phyloP scores from a whole-genome alignment of 805 yeast species.

The Starmerella sp. region DNA sequence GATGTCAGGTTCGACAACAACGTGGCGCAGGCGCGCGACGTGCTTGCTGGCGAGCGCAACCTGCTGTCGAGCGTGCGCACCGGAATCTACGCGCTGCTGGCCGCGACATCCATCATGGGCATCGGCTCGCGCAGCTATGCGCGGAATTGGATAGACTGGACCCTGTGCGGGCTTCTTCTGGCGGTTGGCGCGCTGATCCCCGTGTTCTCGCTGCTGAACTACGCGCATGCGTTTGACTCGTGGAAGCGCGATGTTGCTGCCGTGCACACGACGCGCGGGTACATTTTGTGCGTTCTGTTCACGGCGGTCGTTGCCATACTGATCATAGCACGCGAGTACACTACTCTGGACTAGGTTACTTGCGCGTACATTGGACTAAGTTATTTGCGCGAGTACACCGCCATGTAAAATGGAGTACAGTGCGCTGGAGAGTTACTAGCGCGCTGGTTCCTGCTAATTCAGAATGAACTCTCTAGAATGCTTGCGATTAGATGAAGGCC shows the following conservation, averaged over 20 bases:
- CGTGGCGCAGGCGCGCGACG: conserved; percentile 28
- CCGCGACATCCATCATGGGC: conserved; percentile 22
- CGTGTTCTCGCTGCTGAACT: conserved; percentile 22
- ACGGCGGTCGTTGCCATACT: conserved; percentile 19
- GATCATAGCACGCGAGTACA: conserved; percentile 8
- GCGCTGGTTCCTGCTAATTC: no score
- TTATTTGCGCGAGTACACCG: no score
- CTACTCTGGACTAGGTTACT: background rate
- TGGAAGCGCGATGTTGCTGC: conserved; percentile 15
- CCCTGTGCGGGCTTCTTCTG: conserved; percentile 19
- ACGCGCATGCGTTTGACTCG: conserved; percentile 19
- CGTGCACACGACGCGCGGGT: conserved; percentile 17
- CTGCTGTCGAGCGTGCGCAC: conserved; percentile 21
- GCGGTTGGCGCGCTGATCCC: conserved; percentile 18
- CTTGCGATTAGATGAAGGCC: no score
- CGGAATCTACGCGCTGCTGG: conserved; percentile 22
- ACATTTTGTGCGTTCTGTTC: conserved; percentile 10
- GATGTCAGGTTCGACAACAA: conserved; percentile 23
- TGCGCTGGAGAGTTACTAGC: no score
- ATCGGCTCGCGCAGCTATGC: background rate
- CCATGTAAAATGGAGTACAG: no score
- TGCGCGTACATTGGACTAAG: no score
- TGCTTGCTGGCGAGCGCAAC: conserved; percentile 27
- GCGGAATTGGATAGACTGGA: conserved; percentile 14
- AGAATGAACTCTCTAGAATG: no score